These are phyloP conservation scores for Pyrus pyrifolia DNA, from an alignment of 306 rosid species.

Conservation along the genomic window DNA sequence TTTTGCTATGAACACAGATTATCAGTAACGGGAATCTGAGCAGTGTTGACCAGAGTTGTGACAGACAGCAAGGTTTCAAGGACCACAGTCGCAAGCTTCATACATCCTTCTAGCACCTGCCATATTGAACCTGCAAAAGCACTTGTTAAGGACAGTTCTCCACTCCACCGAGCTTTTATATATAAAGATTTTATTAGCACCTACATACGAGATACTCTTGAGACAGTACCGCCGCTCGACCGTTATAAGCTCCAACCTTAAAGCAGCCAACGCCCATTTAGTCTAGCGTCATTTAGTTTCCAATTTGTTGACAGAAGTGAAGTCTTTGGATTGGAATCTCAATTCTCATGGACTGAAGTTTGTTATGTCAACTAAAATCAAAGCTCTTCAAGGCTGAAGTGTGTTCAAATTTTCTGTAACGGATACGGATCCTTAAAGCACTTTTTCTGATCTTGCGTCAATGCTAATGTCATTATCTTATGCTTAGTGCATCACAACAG, in stretches of 20 bases:
- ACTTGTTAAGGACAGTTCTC: neutral
- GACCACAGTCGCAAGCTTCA: neutral
- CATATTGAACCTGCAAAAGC: slow-evolving; percentile 17
- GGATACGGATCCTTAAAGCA: neutral
- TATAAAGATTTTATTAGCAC: slow-evolving; percentile 13
- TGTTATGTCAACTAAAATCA: neutral
- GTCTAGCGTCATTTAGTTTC: neutral
- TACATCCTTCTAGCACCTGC: slow-evolving; percentile 13
- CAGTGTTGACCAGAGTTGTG: slow-evolving; percentile 21
- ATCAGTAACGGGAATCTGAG: slow-evolving; percentile 22
- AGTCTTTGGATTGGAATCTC: neutral
- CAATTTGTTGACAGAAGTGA: neutral
- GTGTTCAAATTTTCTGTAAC: neutral
- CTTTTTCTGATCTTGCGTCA: neutral
- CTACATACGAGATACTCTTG: slow-evolving; percentile 1
- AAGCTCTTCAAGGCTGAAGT: too few species aligned
- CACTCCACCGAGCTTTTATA: slow-evolving; percentile 1
- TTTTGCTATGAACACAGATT: neutral
- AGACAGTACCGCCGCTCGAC: slow-evolving; percentile 7
- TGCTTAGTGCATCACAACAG: neutral
- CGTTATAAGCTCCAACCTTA: slow-evolving; percentile 10
- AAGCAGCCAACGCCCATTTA: neutral
- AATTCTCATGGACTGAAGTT: neutral
- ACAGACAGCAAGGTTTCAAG: slow-evolving; percentile 7
- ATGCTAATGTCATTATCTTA: neutral